Percentiles rank a stretch among this genome's conserved stretches.
Conservation (phyloP, 768 basidiomycete species). For the Piloderma croceum region DNA sequence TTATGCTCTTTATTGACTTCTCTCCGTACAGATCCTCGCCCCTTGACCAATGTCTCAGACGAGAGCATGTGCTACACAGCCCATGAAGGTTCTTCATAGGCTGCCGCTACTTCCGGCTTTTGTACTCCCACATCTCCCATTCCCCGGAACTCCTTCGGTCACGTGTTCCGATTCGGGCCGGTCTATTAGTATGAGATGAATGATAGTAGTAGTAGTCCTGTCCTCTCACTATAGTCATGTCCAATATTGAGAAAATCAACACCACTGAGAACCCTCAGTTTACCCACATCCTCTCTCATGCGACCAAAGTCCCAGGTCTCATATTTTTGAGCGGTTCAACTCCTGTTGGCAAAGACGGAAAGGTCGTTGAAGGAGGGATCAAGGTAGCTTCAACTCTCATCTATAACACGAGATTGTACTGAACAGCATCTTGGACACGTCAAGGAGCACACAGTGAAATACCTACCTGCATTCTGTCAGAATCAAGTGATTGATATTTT, state of each 20-base stretch:
- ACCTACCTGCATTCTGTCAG: not conserved
- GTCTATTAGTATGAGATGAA: too few relatives aligned
- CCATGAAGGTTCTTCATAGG: too few relatives aligned
- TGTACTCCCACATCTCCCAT: too few relatives aligned
- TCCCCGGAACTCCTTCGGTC: too few relatives aligned
- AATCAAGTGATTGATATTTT: conserved; percentile 1
- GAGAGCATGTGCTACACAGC: too few relatives aligned
- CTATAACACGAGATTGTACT: conserved; percentile 33
- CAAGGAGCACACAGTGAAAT: conserved; percentile 50
- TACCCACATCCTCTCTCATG: conserved; percentile 51
- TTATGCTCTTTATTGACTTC: too few relatives aligned
- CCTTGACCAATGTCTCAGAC: too few relatives aligned
- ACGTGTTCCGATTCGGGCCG: too few relatives aligned
- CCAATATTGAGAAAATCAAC: conserved; percentile 51
- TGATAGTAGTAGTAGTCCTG: too few relatives aligned
- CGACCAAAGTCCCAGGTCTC: conserved; percentile 50
- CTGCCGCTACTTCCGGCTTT: too few relatives aligned
- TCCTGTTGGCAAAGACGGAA: conserved; percentile 43
- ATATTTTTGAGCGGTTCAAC: conserved; percentile 60
- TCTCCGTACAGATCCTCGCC: too few relatives aligned
- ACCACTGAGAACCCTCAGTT: conserved; percentile 38
- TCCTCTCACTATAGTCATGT: conserved; percentile 35
- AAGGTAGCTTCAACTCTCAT: not conserved
- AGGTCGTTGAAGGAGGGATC: conserved; percentile 17
- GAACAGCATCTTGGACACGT: too few relatives aligned